phyloP scores from a whole-genome alignment of 352 stramenopile species.

The Globisporangium nodosum region DNA sequence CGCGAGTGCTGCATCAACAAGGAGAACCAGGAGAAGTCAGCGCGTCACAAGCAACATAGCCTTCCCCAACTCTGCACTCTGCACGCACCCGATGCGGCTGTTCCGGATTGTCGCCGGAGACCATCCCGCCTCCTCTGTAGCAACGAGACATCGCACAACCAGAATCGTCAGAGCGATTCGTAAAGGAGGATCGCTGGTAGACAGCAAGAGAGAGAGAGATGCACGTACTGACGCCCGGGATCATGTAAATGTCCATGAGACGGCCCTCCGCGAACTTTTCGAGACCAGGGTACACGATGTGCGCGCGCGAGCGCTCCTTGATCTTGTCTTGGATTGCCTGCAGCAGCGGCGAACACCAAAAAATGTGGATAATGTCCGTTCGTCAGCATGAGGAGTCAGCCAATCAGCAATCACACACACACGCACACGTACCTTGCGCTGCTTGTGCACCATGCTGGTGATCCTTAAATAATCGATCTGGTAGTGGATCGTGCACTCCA shows the following conservation, averaged over 20 bases:
- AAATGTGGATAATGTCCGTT: neutral
- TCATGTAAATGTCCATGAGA: constrained; percentile 85
- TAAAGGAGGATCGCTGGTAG: neutral
- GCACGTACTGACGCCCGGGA: constrained; percentile 81
- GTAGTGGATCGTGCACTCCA: constrained; percentile 99
- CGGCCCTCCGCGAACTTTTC: constrained; percentile 70
- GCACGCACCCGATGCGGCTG: constrained; percentile 66
- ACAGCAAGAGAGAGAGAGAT: neutral
- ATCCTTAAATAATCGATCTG: constrained; percentile 97
- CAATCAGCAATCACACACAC: constrained; percentile 4
- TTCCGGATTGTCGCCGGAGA: constrained; percentile 81
- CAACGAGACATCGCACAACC: neutral
- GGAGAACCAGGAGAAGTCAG: neutral
- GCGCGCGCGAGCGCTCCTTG: constrained; percentile 59
- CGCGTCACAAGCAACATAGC: neutral
- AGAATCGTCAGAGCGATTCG: neutral
- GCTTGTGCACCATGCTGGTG: constrained; percentile 91
- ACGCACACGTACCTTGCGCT: constrained; percentile 82
- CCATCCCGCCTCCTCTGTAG: constrained; percentile 80
- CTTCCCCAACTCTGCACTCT: no score
- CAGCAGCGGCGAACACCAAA: constrained; percentile 1
- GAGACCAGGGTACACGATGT: constrained; percentile 72
- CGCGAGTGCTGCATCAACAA: constrained; percentile 40
- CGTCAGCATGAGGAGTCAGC: neutral
- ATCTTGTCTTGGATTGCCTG: constrained; percentile 83